Conservation (phyloP, 2,329 filamentous ascomycete species). For the Fusarium multiceps region DNA sequence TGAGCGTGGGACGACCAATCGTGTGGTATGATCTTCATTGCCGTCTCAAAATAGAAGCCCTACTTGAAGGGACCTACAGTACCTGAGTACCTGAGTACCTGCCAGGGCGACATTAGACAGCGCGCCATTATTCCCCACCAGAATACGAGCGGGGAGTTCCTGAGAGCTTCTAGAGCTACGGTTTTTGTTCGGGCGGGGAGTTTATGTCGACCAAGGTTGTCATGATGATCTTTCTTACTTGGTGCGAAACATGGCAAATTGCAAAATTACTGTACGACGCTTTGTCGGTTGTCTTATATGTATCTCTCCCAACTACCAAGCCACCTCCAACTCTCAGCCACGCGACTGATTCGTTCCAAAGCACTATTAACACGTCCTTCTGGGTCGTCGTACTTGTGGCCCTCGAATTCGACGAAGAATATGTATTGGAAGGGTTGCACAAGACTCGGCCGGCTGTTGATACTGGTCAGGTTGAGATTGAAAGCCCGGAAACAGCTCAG, state of each 20-base stretch:
- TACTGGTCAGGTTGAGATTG: constrained; percentile 86
- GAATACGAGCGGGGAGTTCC: constrained; percentile 42
- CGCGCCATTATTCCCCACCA: constrained; percentile 39
- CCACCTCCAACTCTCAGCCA: constrained; percentile 74
- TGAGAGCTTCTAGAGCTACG: constrained; percentile 22
- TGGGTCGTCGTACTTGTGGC: constrained; percentile 63
- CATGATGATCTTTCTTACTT: constrained; percentile 21
- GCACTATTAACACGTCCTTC: constrained; percentile 69
- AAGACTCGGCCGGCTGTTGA: constrained; percentile 86
- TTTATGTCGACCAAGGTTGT: constrained; percentile 12
- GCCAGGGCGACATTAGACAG: constrained; percentile 25
- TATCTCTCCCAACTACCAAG: constrained; percentile 72
- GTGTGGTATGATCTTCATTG: constrained; percentile 12
- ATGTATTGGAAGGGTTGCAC: constrained; percentile 86
- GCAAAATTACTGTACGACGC: constrained; percentile 8
- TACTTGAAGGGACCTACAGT: constrained; percentile 11
- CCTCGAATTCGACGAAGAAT: constrained; percentile 92
- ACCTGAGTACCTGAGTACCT: constrained; percentile 13
- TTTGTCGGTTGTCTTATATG: constrained; percentile 43
- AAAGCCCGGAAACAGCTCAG: constrained; percentile 80
- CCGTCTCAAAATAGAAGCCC: background rate
- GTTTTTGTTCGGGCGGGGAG: constrained; percentile 28
- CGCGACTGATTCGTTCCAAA: constrained; percentile 66
- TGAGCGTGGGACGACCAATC: constrained; percentile 10
- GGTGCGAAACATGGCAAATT: constrained; percentile 10